Base-by-base conservation (phyloP, 495 filamentous ascomycete species). In the Neurospora sp. region DNA sequence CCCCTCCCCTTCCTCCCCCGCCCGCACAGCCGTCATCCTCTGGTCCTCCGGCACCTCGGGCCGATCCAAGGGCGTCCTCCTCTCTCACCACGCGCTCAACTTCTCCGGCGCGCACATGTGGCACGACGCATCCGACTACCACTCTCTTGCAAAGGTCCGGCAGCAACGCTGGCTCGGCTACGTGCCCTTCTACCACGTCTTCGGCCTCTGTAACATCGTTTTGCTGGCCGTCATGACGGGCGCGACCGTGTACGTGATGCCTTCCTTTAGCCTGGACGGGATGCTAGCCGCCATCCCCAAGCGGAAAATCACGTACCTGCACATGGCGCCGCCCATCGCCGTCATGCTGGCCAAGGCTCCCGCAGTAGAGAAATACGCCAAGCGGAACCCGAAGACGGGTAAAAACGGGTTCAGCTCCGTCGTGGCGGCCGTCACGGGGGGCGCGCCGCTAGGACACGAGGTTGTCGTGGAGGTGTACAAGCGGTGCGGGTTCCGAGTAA, bases 11-110 rank as follows among this genome's bases (percentile, higher is more conserved):
- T 31, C 71, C 19, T 72, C 76, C 15, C 34, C 71, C 17, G 36
- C 39, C 69, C 74, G 75, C 72, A 78, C 79, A 8, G 75, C 75
- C 43, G 78, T 80, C 4, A 92, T 96, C 78, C 94, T 94, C 81
- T 96, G 94, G 84, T 94, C 93, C 13, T 93, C 91, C 5, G 93
- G 93, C 5, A 96, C 93, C 4, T 95, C 93, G 0, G 93, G 93
- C 24, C 85, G 89, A 54, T 93, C 93, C 28, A 96, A 96, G 81
- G 93, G 93, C 74, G 93, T 96, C 3, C 84, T 92, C 39, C 81
- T 95, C 71, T 92, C 90, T 4, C 93, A 96, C 78, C 82, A 84
- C 75, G 77, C 79, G 2, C 73, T 81, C 59, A 81, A 80, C 74
- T 80, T 76, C 36, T 73, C 73, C 39, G 62, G 70, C 36, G 78